Evolutionary conservation across 1,284 basidiomycete genomes (phyloP), one percentile per base, ranked within the genome.

Genomic region (Cerioporus squamosus): DNA sequence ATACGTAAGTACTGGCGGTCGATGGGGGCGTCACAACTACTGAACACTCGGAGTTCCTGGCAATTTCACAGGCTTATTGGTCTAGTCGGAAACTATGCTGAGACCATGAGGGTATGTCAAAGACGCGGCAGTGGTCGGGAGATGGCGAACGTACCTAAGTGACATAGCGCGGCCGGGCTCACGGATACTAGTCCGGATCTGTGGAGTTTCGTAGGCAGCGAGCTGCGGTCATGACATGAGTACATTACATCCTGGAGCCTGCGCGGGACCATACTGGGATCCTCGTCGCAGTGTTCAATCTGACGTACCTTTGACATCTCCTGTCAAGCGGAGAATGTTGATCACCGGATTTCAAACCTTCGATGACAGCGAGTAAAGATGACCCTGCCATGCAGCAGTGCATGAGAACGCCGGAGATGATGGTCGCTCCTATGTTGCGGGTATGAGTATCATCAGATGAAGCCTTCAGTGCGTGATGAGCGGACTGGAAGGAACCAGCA

Each of bases 271-370:
- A 45, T 10, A 39, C 38, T 15, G 10, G 40, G 53, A 47, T 54
- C 53, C 44, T 29, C 44, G 26, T 46, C 10, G 33, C 14, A 18
- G 29, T n/a, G n/a, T 9, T 18, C n/a, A 33, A 40, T 51, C 38
- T 53, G 56, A 31, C 56, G 33, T 40, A 17, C 23, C 47, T 31
- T 44, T 61, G 59, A 61, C 59, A 57, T 55, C 51, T 57, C 55
- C 50, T 61, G 59, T 61, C 59, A 61, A 51, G 3, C 7, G 44
- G 26, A 36, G 26, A 38, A 20, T 51, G 51, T 57, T 57, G 55
- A 57, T 57, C 48, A 57, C 55, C 55, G 52, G 59, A 18, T 29
- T 33, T n/a, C 20, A 42, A n/a, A 29, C 33, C 24, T 40, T 46
- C 29, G 39, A 29, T 17, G 15, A 39, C 36, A 47, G 10, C 5